Evolutionary conservation across 345 rosid genomes (phyloP), one percentile per base, ranked within the genome.

Genomic region (Dovyalis caffra): DNA sequence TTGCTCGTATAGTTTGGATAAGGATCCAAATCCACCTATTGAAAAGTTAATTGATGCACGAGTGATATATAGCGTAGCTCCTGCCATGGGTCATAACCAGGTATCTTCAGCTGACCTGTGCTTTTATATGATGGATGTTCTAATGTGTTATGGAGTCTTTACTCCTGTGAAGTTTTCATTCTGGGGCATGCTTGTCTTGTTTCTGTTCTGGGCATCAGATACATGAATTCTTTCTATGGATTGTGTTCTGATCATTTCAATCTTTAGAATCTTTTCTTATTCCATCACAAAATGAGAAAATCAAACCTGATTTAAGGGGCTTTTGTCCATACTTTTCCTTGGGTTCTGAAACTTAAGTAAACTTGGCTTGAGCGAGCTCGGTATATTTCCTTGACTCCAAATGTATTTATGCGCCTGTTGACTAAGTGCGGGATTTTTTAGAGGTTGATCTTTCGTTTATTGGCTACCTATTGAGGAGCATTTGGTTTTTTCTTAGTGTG

Each of bases 71-170:
- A 80, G 88, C 69, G 93, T 91, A 16, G 95, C 97, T 70, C 82
- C 98, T 10, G 97, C 97, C 40, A 75, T 94, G 89, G 97, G 97
- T 69, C 98, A 92, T 84, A 92, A 90, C 87, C 80, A 88, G 98
- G 95, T 90, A 77, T 64, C 4, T 68, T 68, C 14, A 16, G 8
- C 28, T 20, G 20, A 61, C 23, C 58, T 56, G 45, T 29, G 16
- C 32, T 68, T 60, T 63, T 1, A 23, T 53, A 18, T 38, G 2
- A 38, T 60, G 26, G 49, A 9, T 57, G 15, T 56, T 16, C 12
- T 57, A 12, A 18, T 58, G 34, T 18, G 23, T 5, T 37, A 37
- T 8, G 38, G 11, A 7, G 47, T 6, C 49, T 14, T 23, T 35
- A 1, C 1, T 6, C 32, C 29, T 47, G 6, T 28, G 15, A 18